phyloP scores from a whole-genome alignment of 768 basidiomycete genomes.

The Phlegmacium glaucopus region DNA sequence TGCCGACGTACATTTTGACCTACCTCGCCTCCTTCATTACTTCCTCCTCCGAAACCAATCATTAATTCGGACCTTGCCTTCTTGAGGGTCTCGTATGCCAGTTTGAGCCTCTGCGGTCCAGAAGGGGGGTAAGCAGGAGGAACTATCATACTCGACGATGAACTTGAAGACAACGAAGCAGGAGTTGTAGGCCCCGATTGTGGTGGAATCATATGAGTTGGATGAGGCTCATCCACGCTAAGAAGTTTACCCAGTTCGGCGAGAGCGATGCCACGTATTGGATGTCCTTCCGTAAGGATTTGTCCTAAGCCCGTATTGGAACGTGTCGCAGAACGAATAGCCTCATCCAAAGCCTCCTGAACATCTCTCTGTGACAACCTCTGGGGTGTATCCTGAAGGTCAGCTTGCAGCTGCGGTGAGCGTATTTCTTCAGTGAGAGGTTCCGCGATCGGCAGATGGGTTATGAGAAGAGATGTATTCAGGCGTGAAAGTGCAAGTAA shows the following conservation, averaged over 20 bases:
- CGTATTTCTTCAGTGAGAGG: conserved; percentile 19
- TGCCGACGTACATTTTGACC: conserved; percentile 59
- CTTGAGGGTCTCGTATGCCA: conserved; percentile 63
- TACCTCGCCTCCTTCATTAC: conserved; percentile 68
- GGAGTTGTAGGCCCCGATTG: background rate
- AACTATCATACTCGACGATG: conserved; percentile 1
- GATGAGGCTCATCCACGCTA: conserved; percentile 69
- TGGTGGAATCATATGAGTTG: conserved; percentile 19
- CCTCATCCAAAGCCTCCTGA: conserved; percentile 58
- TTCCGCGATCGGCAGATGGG: conserved; percentile 33
- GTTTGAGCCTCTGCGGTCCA: conserved; percentile 56
- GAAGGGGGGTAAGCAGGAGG: conserved; percentile 56
- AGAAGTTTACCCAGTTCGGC: conserved; percentile 82
- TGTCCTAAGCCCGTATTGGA: conserved; percentile 48
- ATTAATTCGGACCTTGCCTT: conserved; percentile 57
- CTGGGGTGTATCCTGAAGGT: background rate
- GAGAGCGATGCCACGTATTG: conserved; percentile 68
- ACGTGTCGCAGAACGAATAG: conserved; percentile 54
- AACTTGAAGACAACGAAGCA: background rate
- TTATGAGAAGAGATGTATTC: conserved; percentile 63
- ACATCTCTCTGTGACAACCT: conserved; percentile 20
- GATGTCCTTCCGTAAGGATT: conserved; percentile 66
- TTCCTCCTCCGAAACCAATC: conserved; percentile 64
- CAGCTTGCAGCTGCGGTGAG: conserved; percentile 20
- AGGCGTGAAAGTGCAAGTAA: conserved; percentile 73